Conservation (phyloP, 2,329 filamentous ascomycete genomes). For the Stachybotrys chlorohalonatus region DNA sequence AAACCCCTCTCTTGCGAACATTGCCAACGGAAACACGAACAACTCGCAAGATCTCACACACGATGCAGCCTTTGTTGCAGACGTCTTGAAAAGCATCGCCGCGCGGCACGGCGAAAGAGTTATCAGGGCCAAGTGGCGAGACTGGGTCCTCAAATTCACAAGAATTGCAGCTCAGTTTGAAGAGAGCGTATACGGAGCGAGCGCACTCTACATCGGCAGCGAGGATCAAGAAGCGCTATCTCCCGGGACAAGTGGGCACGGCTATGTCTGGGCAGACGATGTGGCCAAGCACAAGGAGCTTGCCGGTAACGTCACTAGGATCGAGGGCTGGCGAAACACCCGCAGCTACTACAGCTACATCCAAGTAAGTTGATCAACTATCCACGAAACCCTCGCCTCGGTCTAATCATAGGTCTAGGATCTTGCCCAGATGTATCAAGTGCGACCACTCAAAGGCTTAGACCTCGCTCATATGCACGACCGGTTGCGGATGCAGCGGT, state of each 20-base stretch:
- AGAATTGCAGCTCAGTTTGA: conserved; percentile 90
- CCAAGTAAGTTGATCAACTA: conserved; percentile 44
- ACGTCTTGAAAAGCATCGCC: conserved; percentile 73
- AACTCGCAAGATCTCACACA: conserved; percentile 63
- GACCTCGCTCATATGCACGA: conserved; percentile 92
- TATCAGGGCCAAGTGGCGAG: conserved; percentile 84
- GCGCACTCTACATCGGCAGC: conserved; percentile 75
- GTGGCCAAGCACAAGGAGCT: conserved; percentile 73
- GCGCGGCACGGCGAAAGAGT: conserved; percentile 83
- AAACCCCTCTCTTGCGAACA: conserved; percentile 46
- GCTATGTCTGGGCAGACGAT: conserved; percentile 92
- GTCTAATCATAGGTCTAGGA: conserved; percentile 34
- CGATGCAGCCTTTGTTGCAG: conserved; percentile 81
- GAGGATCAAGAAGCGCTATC: conserved; percentile 56
- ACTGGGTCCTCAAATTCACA: conserved; percentile 91
- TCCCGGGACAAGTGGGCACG: conserved; percentile 65
- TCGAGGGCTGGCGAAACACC: conserved; percentile 95
- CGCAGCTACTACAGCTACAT: conserved; percentile 94
- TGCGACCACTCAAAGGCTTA: conserved; percentile 64
- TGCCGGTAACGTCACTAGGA: conserved; percentile 81
- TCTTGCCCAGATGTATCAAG: conserved; percentile 53
- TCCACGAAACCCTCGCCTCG: conserved; percentile 2
- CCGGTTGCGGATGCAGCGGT: conserved; percentile 71
- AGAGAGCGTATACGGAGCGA: conserved; percentile 89
- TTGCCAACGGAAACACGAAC: conserved; percentile 32